Evolutionary conservation across 2,329 filamentous ascomycete genomes (phyloP).

Genomic region (Neonectria neomacrospora): DNA sequence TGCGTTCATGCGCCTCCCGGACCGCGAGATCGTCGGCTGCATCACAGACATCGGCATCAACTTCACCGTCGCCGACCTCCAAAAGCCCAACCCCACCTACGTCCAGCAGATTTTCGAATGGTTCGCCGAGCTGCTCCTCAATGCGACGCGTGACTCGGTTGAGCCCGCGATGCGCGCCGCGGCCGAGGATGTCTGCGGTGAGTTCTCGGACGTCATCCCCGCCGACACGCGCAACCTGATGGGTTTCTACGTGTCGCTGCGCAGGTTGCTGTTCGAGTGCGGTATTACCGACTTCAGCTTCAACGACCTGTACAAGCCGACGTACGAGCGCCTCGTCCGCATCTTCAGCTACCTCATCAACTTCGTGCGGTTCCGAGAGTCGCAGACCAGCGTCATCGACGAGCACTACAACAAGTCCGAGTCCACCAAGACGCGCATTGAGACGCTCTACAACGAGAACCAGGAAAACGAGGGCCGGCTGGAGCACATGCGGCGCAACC

Average conservation of each 20-base stretch:
- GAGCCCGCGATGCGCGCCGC: constrained; percentile 96
- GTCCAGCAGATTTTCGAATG: constrained; percentile 99
- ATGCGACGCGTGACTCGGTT: constrained; percentile 90
- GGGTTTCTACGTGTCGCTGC: constrained; percentile 91
- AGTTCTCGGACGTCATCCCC: constrained; percentile 85
- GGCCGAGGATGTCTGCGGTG: constrained; percentile 85
- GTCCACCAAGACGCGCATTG: constrained; percentile 86
- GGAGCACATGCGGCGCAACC: constrained; percentile 82
- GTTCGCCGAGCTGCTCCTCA: constrained; percentile 94
- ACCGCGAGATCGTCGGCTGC: constrained; percentile 91
- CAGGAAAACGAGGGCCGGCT: constrained; percentile 85
- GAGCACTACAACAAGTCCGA: constrained; percentile 94
- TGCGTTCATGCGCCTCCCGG: constrained; percentile 69
- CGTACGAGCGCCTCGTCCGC: constrained; percentile 88
- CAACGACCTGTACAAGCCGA: constrained; percentile 89
- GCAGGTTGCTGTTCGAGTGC: constrained; percentile 84
- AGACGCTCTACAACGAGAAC: constrained; percentile 85
- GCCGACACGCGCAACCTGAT: constrained; percentile 92
- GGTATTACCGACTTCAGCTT: constrained; percentile 95
- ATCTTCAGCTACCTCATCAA: constrained; percentile 99
- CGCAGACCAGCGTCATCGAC: constrained; percentile 88
- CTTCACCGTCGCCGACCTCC: constrained; percentile 86
- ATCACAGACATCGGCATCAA: constrained; percentile 96
- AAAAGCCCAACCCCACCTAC: constrained; percentile 93
- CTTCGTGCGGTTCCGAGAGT: constrained; percentile 96